Evolutionary conservation across 108 stramenopile genomes (phyloP).

Genomic region (Asterionellopsis glacialis): DNA sequence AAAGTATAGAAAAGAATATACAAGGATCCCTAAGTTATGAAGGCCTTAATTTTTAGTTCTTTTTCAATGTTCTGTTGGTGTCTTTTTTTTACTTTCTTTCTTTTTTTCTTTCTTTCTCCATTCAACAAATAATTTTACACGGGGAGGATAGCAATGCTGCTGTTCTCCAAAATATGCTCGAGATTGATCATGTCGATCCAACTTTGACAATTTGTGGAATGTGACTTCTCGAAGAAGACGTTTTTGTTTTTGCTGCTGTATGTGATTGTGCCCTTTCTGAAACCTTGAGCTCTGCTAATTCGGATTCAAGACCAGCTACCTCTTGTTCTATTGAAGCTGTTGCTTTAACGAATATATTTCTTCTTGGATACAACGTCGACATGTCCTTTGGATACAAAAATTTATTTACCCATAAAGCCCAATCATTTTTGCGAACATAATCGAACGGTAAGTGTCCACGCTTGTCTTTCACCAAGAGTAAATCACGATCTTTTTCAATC

Average conservation of each 20-base stretch:
- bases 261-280: too few species aligned
- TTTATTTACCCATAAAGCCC: constrained; percentile 8
- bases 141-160: too few species aligned
- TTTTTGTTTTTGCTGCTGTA: not conserved
- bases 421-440: constrained; percentile 26
- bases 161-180: too few species aligned
- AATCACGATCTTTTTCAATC: constrained; percentile 18
- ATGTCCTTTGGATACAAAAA: not conserved
- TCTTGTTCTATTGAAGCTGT: not conserved
- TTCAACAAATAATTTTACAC: too few species aligned
- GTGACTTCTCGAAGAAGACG: not conserved
- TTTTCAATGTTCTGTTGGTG: too few species aligned
- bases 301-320: not conserved
- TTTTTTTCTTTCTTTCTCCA: too few species aligned
- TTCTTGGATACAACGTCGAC: not conserved
- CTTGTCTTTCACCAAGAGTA: constrained; percentile 28
- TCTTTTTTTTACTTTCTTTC: too few species aligned
- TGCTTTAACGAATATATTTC: not conserved
- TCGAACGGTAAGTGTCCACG: constrained; percentile 22
- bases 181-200: too few species aligned
- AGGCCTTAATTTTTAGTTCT: too few species aligned
- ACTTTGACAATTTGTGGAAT: not conserved
- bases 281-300: not conserved
- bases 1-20: not conserved
- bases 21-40: not conserved